Conservation (phyloP, 306 rosid genomes). For the Glycine tomentella region DNA sequence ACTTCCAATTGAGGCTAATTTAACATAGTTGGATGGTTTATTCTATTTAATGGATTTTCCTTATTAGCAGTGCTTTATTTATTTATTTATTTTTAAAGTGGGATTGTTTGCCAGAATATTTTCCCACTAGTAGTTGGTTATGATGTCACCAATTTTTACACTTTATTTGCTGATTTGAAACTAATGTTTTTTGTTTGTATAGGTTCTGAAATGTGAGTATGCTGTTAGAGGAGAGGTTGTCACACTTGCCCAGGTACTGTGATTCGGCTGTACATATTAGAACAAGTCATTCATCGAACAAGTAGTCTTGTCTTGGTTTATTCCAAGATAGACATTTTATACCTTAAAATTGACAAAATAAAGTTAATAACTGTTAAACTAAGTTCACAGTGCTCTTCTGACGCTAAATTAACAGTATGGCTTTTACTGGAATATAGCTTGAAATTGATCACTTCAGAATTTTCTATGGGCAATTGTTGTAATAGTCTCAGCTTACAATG, state of each 20-base stretch:
- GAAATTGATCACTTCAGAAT: not conserved
- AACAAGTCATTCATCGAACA: slow-evolving; percentile 4
- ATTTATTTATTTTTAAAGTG: not conserved
- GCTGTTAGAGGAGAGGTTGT: slow-evolving; percentile 97
- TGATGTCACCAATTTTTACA: slow-evolving; percentile 20
- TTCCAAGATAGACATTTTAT: not conserved
- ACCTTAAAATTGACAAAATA: not conserved
- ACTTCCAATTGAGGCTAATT: slow-evolving; percentile 1
- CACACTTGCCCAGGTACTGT: slow-evolving; percentile 85
- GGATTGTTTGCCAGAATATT: not conserved
- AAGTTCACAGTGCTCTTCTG: slow-evolving; percentile 10
- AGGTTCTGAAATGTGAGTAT: slow-evolving; percentile 94
- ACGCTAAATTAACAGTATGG: not conserved
- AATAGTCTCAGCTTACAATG: slow-evolving; percentile 20
- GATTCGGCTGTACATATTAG: slow-evolving; percentile 29
- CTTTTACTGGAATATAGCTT: slow-evolving; percentile 7
- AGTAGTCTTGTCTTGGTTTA: slow-evolving; percentile 1
- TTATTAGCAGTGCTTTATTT: not conserved
- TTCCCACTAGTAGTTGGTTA: slow-evolving; percentile 4
- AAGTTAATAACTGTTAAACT: not conserved
- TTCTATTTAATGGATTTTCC: no score
- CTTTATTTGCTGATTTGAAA: slow-evolving; percentile 31
- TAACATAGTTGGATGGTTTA: no score
- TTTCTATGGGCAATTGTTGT: slow-evolving; percentile 9
- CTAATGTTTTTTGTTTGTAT: slow-evolving; percentile 4